Conservation (phyloP, 2,329 filamentous ascomycete species). For the Alternaria consortialis region DNA sequence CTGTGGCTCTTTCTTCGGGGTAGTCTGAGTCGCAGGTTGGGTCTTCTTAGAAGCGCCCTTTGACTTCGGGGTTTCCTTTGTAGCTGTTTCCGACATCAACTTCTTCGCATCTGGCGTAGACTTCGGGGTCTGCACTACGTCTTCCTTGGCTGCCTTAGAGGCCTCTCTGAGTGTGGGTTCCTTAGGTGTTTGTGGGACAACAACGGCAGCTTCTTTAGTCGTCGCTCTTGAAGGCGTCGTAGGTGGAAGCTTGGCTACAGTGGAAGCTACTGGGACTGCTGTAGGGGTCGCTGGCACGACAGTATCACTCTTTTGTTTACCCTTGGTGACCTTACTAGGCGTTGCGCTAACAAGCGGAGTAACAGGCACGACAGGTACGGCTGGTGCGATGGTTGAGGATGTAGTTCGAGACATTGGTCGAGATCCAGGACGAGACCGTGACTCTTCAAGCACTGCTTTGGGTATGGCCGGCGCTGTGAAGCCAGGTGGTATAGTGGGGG, state of each 20-base stretch:
- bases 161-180: constrained; percentile 19
- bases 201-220: constrained; percentile 15
- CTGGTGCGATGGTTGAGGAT: constrained; percentile 43
- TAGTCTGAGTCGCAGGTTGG: constrained; percentile 20
- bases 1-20: constrained; percentile 16
- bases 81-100: constrained; percentile 15
- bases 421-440: constrained; percentile 25
- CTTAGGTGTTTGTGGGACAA: constrained; percentile 20
- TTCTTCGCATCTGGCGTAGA: constrained; percentile 31
- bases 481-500: constrained; percentile 58
- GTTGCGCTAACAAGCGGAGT: constrained; percentile 46
- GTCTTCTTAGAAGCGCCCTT: constrained; percentile 33
- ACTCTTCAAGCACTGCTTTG: constrained; percentile 34
- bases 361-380: constrained; percentile 53
- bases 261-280: constrained; percentile 3
- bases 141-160: constrained; percentile 24
- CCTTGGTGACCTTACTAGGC: constrained; percentile 40
- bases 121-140: constrained; percentile 9
- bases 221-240: constrained; percentile 33
- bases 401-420: constrained; percentile 44
- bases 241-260: constrained; percentile 17
- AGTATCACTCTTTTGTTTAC: constrained; percentile 26
- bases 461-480: constrained; percentile 48
- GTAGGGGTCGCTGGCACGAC: constrained; percentile 8
- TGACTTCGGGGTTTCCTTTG: constrained; percentile 31